Conservation (phyloP, 225 moss, liverwort and hornwort species). For the Rhytidiadelphus loreus region DNA sequence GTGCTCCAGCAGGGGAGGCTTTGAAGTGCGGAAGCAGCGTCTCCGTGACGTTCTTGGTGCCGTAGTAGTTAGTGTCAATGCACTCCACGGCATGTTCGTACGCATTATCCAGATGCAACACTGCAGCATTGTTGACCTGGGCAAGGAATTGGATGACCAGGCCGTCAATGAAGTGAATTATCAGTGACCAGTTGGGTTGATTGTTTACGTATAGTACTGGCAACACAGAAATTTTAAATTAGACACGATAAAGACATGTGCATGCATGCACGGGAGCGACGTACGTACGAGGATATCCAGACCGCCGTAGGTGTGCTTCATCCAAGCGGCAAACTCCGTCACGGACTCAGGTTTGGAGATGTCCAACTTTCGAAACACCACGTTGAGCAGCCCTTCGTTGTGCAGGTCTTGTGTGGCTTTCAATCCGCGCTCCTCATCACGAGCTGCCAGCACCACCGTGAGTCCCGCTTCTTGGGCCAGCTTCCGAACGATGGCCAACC, state of each 20-base stretch:
- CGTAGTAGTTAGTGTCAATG: neutral
- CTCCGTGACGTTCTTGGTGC: neutral
- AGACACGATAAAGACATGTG: neutral
- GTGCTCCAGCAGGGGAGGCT: neutral
- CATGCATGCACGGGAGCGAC: neutral
- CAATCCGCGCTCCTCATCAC: neutral
- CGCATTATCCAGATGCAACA: neutral
- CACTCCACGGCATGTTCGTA: neutral
- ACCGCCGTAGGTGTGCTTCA: slow-evolving; percentile 14
- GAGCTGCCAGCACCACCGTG: neutral
- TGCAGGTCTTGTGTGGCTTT: slow-evolving; percentile 4
- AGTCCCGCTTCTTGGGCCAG: neutral
- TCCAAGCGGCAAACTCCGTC: slow-evolving; percentile 11
- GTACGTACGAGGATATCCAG: slow-evolving; percentile 30
- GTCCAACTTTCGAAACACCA: slow-evolving; percentile 27
- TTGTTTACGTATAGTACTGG: no score
- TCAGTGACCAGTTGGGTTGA: neutral
- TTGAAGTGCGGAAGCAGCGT: neutral
- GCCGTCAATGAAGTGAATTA: neutral
- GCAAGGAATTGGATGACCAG: neutral
- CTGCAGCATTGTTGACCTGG: slow-evolving; percentile 50
- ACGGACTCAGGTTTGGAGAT: slow-evolving; percentile 13
- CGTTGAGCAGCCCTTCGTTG: slow-evolving; percentile 20
- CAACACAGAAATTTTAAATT: neutral
- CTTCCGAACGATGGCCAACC: neutral